These are phyloP conservation scores for Spathaspora arborariae DNA, from an alignment of 805 yeast species.

Conservation along the genomic window DNA sequence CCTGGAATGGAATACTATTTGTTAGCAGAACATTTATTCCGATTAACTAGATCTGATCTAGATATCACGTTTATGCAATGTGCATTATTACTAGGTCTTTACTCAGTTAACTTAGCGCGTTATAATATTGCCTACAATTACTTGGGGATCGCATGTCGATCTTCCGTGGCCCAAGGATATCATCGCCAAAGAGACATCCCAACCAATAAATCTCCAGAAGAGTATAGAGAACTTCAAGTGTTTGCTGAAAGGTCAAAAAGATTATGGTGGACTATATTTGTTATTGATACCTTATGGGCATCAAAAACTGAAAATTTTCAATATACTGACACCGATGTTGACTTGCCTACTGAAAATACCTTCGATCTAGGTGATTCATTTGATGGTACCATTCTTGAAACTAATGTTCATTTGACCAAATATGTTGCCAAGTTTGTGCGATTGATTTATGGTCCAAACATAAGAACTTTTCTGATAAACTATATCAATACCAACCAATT, in stretches of 20 bases:
- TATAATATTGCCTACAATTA: constrained; percentile 37
- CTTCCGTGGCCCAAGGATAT: constrained; percentile 34
- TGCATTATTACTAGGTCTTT: constrained; percentile 31
- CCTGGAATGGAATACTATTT: constrained; percentile 35
- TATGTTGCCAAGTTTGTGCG: constrained; percentile 32
- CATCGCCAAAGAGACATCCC: constrained; percentile 25
- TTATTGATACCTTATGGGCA: constrained; percentile 38
- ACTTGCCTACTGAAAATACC: constrained; percentile 33
- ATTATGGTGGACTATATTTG: constrained; percentile 41
- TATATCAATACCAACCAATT: constrained; percentile 39
- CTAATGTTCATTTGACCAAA: constrained; percentile 38
- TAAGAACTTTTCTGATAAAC: constrained; percentile 35
- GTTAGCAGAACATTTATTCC: constrained; percentile 29
- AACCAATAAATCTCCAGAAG: neutral
- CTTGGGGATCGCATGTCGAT: constrained; percentile 37
- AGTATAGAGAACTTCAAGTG: neutral
- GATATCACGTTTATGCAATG: constrained; percentile 32
- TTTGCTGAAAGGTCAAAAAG: constrained; percentile 29
- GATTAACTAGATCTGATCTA: constrained; percentile 27
- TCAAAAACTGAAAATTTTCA: constrained; percentile 39
- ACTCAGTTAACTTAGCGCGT: constrained; percentile 33
- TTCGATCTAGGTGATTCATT: constrained; percentile 26
- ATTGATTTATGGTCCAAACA: constrained; percentile 38
- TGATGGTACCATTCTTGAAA: constrained; percentile 26
- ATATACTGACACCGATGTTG: constrained; percentile 41